These are phyloP conservation scores for Mycoemilia scoparia DNA, from an alignment of 192 early-diverging fungal genomes.

Conservation along the genomic window DNA sequence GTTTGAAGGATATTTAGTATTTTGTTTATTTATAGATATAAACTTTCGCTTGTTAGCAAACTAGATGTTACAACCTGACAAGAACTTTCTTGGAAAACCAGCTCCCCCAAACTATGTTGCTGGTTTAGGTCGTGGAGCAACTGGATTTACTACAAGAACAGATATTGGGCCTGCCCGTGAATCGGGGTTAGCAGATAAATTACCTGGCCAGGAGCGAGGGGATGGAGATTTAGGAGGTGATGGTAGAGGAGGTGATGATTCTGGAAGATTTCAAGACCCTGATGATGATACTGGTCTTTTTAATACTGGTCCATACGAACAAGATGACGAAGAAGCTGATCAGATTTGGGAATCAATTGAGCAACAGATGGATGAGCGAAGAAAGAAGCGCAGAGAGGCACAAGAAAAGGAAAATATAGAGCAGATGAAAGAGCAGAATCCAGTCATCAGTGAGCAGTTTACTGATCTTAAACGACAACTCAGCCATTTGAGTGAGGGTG, in stretches of 20 bases:
- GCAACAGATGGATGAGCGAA: constrained; percentile 71
- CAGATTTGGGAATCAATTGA: constrained; percentile 79
- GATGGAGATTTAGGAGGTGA: constrained; percentile 1
- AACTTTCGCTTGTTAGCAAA: too few species aligned
- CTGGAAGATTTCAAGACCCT: constrained; percentile 52
- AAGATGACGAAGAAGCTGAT: constrained; percentile 96
- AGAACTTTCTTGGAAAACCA: constrained; percentile 84
- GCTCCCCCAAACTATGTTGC: constrained; percentile 95
- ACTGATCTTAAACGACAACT: constrained; percentile 76
- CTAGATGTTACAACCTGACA: constrained; percentile 46
- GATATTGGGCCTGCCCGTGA: constrained; percentile 96
- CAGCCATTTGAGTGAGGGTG: constrained; percentile 52
- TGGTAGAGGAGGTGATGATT: constrained; percentile 2
- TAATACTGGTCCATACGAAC: constrained; percentile 69
- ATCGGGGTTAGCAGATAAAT: constrained; percentile 33
- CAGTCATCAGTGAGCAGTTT: constrained; percentile 80
- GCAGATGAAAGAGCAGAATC: constrained; percentile 42
- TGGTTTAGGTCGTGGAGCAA: constrained; percentile 89
- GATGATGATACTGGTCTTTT: constrained; percentile 92
- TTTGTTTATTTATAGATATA: too few species aligned
- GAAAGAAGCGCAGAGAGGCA: constrained; percentile 51
- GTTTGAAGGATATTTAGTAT: too few species aligned
- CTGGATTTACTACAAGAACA: constrained; percentile 93
- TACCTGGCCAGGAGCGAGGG: constrained; percentile 8
- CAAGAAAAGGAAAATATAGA: too few species aligned